Evolutionary conservation across 2,329 filamentous ascomycete species (phyloP).

Genomic region (Beauveria australis): DNA sequence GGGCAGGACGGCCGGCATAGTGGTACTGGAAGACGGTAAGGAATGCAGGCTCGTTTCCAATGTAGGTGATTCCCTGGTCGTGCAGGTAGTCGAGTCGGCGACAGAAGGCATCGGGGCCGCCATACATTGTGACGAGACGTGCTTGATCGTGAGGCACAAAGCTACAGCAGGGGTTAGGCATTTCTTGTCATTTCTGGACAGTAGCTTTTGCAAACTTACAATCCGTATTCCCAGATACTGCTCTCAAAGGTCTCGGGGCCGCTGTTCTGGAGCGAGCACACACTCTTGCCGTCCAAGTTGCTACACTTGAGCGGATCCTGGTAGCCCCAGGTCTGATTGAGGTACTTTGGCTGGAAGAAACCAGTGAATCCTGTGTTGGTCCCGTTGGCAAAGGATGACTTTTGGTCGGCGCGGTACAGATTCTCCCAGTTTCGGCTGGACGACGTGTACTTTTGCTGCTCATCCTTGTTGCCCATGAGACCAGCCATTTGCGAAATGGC

Average conservation of each 20-base stretch:
- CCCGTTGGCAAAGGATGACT: slow-evolving; percentile 42
- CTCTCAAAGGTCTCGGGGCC: slow-evolving; percentile 66
- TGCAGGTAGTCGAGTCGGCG: slow-evolving; percentile 57
- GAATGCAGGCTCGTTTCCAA: slow-evolving; percentile 56
- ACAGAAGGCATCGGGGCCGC: slow-evolving; percentile 49
- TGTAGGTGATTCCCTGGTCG: slow-evolving; percentile 54
- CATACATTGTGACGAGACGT: slow-evolving; percentile 49
- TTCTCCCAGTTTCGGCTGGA: slow-evolving; percentile 61
- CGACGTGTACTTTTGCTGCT: slow-evolving; percentile 50
- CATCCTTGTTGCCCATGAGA: slow-evolving; percentile 43
- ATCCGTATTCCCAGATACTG: slow-evolving; percentile 65
- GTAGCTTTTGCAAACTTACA: slow-evolving; percentile 34
- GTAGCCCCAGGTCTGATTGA: slow-evolving; percentile 60
- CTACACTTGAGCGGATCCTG: slow-evolving; percentile 61
- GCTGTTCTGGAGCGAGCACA: slow-evolving; percentile 52
- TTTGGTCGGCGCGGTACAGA: slow-evolving; percentile 53
- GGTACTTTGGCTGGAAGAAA: slow-evolving; percentile 61
- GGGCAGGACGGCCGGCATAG: slow-evolving; percentile 55
- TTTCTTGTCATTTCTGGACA: not conserved
- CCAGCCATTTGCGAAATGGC: slow-evolving; percentile 56
- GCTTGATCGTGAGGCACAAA: slow-evolving; percentile 48
- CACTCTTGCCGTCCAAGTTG: slow-evolving; percentile 42
- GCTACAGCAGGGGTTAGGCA: slow-evolving; percentile 16
- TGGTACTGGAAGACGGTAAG: slow-evolving; percentile 61
- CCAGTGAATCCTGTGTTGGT: slow-evolving; percentile 57